Percentiles rank a stretch among this genome's conserved stretches.
Conservation (phyloP, 2,329 filamentous ascomycete species). For the Colletotrichum ledebouriae region DNA sequence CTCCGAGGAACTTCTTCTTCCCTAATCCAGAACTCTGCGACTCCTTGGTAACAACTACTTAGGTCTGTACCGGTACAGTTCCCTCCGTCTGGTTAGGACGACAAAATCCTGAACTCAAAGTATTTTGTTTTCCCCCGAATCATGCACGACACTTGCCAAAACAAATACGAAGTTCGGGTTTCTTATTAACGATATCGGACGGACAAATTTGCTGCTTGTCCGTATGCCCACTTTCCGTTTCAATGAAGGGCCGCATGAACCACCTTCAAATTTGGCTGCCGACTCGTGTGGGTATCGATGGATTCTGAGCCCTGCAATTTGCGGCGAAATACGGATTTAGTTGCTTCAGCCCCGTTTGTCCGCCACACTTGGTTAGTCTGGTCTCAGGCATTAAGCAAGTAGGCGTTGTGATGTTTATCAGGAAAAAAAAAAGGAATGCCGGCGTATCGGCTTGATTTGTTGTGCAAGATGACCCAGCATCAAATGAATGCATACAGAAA, state of each 20-base stretch:
- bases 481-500: too few relatives aligned
- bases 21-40: neutral
- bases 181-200: slow-evolving; percentile 8
- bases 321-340: neutral
- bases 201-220: slow-evolving; percentile 12
- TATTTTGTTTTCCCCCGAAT: too few relatives aligned
- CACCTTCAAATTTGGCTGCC: neutral
- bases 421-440: too few relatives aligned
- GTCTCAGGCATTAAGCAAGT: too few relatives aligned
- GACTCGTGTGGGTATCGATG: neutral
- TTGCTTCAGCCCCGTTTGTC: neutral
- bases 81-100: neutral
- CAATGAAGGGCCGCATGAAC: neutral
- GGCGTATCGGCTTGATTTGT: too few relatives aligned
- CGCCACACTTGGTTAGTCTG: too few relatives aligned
- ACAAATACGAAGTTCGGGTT: neutral
- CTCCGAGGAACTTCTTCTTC: neutral
- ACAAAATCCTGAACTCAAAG: neutral
- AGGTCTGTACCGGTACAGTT: neutral
- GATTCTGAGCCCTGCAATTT: slow-evolving; percentile 17
- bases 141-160: too few relatives aligned
- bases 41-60: neutral
- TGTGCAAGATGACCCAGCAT: too few relatives aligned
- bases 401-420: too few relatives aligned
- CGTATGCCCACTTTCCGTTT: slow-evolving; percentile 14